A percentile compares a stretch with the other conserved stretches of the same genome.
Conservation (phyloP, 257 asterid genomes). For the Plectranthus barbatus region DNA sequence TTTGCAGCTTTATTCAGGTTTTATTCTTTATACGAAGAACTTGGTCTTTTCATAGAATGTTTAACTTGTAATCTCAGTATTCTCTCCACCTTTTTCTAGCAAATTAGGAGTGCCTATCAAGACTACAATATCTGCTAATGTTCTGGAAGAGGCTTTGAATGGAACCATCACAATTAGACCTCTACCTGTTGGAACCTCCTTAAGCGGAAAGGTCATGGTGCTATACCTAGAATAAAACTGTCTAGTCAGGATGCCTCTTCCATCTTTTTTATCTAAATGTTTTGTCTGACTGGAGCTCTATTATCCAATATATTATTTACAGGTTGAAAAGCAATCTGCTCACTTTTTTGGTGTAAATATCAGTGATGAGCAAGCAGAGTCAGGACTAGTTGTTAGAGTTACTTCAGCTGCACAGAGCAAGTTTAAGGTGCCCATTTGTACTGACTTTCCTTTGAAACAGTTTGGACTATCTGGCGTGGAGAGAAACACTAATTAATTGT, state of each 20-base stretch:
- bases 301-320: slow-evolving; percentile 11
- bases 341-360: slow-evolving; percentile 96
- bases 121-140: slow-evolving; percentile 93
- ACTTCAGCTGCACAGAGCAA: slow-evolving; percentile 97
- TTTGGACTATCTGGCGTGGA: slow-evolving; percentile 6
- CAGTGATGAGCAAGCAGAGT: slow-evolving; percentile 88
- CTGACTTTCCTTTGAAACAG: background rate
- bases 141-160: slow-evolving; percentile 97
- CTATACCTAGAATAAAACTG: slow-evolving; percentile 7
- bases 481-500: background rate
- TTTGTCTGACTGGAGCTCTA: slow-evolving; percentile 1
- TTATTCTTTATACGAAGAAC: background rate
- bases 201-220: slow-evolving; percentile 69
- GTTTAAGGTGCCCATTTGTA: slow-evolving; percentile 55
- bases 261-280: background rate
- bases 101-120: slow-evolving; percentile 98
- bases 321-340: slow-evolving; percentile 98
- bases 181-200: slow-evolving; percentile 91
- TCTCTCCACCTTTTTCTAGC: slow-evolving; percentile 34
- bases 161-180: slow-evolving; percentile 97
- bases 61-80: slow-evolving; percentile 6
- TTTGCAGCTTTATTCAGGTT: slow-evolving; percentile 99
- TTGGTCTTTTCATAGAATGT: background rate
- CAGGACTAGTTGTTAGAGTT: slow-evolving; percentile 89
- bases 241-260: background rate